Evolutionary conservation across 306 rosid species (phyloP), one percentile per base, ranked within the genome.

Genomic region (Sindora glabra): DNA sequence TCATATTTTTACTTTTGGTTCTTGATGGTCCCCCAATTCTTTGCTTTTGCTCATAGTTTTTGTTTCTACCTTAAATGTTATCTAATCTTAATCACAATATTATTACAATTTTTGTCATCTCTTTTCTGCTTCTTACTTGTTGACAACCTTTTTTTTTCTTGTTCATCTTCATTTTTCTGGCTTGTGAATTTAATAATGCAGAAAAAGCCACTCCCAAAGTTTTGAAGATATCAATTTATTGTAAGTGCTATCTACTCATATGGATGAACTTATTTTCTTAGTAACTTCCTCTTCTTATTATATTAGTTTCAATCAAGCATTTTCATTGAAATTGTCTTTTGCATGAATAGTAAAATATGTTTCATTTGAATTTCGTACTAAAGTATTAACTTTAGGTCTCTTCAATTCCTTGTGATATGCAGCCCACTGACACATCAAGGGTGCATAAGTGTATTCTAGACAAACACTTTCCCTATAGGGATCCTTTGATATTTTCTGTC

Each of bases 381-480:
- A 56, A 16, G 23, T 64, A 47, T 53, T 53, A 13, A 29, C 9
- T 71, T 48, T 15, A 25, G 56, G 38, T 44, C 17, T n/a, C n/a
- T 64, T 44, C 50, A 42, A 22, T 29, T 69, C 49, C 8, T 65
- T 79, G 34, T 66, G 69, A 57, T n/a, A n/a, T 73, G 84, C 90
- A 94, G 99, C 86, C 97, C 6, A 78, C 80, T 48, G 99, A 94
- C 75, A 69, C 73, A 10, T 86, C 90, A 22, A 94, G 77, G 89
- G 68, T 74, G 62, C 99, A 94, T 70, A 94, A 94, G 69, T 94
- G 99, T 67, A 94, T 94, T 72, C 95, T 97, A 3, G 99, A 94
- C 51, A 97, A 94, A 65, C 99, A 94, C 81, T 94, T 83, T 92
- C 47, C 95, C 99, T 24, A 97, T 92, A 84, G 74, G 95, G 65